Evolutionary conservation across 192 early-diverging fungal species (phyloP), one percentile per base, ranked within the genome.

Genomic region (Geranomyces variabilis): DNA sequence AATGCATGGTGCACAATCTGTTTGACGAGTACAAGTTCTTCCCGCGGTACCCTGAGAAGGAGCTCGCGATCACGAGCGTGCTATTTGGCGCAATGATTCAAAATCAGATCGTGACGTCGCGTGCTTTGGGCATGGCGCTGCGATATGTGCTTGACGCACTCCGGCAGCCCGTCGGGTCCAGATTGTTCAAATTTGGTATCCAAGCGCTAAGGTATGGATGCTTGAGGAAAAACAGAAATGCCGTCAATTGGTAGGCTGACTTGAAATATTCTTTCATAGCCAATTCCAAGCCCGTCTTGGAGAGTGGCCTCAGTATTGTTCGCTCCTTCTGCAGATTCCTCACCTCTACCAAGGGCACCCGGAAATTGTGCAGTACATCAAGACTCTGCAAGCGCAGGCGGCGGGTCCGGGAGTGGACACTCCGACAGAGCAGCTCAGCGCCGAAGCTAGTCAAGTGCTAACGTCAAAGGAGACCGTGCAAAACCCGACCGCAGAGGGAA

Each of bases 21-120:
- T 91, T 99, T 78, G 97, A 98, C 67, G 97, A 99, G 78, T 96
- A 93, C 79, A 89, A 92, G 64, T 97, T 93, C 73, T 96, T 99
- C 65, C 82, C 90, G 29, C 91, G 93, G 77, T 99, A 98, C 77
- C 96, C 95, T 0, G 94, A 95, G 56, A 93, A 90, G 69, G 93
- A 96, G 78, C 84, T 98, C 15, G 82, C 86, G 1, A 90, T 98
- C 26, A 97, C 96, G 0, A 91, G 92, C 53, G 83, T 91, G 29
- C 84, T 99, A 22, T 96, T 99, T 77, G 97, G 97, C 6, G 81
- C 87, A 13, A 72, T 98, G 63, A 90, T 99, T 48, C 94, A 95
- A 78, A 86, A 92, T 62, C 93, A 95, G 44, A 80, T 97, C 59
- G 90, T 97, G 7, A 87, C 90, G 0, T 89, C 89, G 15, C 81